phyloP scores from a whole-genome alignment of 495 filamentous ascomycete species.

The Sabuloglossum arenarium region DNA sequence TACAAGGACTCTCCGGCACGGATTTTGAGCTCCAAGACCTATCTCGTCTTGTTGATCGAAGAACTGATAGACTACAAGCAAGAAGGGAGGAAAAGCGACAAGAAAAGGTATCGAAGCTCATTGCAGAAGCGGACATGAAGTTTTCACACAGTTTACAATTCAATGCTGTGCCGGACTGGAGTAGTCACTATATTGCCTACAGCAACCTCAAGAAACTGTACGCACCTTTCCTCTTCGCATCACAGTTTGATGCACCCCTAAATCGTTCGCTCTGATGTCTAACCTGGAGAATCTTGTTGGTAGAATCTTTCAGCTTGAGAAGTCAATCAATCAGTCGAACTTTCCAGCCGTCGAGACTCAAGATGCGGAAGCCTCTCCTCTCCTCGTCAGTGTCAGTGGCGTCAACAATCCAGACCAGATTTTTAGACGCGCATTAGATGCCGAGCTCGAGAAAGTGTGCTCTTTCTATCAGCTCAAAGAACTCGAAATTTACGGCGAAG shows the following conservation, averaged over 20 bases:
- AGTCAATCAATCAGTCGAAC: constrained; percentile 35
- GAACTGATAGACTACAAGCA: not conserved
- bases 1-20: not conserved
- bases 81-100: constrained; percentile 10
- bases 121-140: constrained; percentile 74
- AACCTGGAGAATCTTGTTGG: not conserved
- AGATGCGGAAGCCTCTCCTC: constrained; percentile 69
- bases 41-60: not conserved
- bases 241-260: not conserved
- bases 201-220: constrained; percentile 97
- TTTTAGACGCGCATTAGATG: constrained; percentile 63
- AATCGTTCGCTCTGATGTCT: not conserved
- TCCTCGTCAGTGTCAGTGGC: constrained; percentile 39
- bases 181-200: constrained; percentile 90
- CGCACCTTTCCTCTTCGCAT: constrained; percentile 12
- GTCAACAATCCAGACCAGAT: constrained; percentile 48
- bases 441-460: constrained; percentile 81
- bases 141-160: constrained; percentile 99
- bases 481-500: constrained; percentile 59
- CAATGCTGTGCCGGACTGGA: constrained; percentile 98
- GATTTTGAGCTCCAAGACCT: constrained; percentile 3
- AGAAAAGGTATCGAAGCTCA: constrained; percentile 19
- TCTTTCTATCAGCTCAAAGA: constrained; percentile 82
- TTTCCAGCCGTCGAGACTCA: constrained; percentile 14
- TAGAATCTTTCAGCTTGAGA: constrained; percentile 89